phyloP scores from a whole-genome alignment of 2,329 filamentous ascomycete species.

The Fusarium guadeloupense region DNA sequence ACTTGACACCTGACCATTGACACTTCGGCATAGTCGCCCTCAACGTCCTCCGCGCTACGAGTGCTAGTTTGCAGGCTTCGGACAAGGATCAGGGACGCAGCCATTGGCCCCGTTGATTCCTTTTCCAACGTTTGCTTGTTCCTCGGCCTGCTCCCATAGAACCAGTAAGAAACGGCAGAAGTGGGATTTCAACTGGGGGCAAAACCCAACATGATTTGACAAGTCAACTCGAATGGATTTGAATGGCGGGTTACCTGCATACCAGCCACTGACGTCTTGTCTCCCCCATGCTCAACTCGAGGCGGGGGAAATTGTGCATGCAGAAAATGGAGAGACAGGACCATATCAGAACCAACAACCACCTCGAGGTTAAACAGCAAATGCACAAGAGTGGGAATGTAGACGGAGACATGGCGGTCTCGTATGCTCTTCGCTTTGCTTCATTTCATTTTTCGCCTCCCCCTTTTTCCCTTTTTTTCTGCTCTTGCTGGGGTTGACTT shows the following conservation, averaged over 20 bases:
- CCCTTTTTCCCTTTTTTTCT: slow-evolving; percentile 8
- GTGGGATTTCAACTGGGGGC: slow-evolving; percentile 9
- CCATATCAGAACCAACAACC: background rate
- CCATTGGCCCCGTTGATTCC: slow-evolving; percentile 6
- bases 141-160: background rate
- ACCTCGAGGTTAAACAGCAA: background rate
- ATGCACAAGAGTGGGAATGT: slow-evolving; percentile 16
- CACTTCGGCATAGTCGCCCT: background rate
- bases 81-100: slow-evolving; percentile 12
- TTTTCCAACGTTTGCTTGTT: background rate
- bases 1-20: background rate
- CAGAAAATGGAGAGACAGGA: background rate
- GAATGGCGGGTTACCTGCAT: background rate
- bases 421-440: no score
- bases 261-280: slow-evolving; percentile 34
- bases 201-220: background rate
- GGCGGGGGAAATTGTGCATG: slow-evolving; percentile 11
- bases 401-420: slow-evolving; percentile 17
- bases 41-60: slow-evolving; percentile 25
- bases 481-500: background rate
- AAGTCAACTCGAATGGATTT: background rate
- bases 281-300: slow-evolving; percentile 2
- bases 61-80: slow-evolving; percentile 11
- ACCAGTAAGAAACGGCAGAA: slow-evolving; percentile 17
- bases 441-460: slow-evolving; percentile 18